Conservation (phyloP, 208 protist genomes). For the Trypanosoma brucei region DNA sequence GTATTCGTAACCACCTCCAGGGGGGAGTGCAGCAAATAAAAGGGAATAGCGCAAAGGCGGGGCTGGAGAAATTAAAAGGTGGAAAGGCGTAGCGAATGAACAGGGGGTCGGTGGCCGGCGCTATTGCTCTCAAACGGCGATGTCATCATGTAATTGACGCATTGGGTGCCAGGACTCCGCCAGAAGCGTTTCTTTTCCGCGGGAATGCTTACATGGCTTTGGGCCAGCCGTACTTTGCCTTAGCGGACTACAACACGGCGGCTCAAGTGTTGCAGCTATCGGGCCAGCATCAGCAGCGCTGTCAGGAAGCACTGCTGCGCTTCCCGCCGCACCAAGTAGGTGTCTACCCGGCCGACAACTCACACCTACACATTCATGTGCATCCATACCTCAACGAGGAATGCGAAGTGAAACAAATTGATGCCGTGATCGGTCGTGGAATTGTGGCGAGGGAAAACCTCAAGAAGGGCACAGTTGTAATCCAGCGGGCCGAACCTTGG, state of each 20-base stretch:
- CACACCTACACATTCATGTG: conserved; percentile 77
- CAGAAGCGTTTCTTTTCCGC: conserved; percentile 80
- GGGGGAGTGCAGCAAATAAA: neutral
- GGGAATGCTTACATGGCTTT: conserved; percentile 85
- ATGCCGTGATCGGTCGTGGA: conserved; percentile 35
- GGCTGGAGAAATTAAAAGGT: neutral
- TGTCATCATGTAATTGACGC: conserved; percentile 79
- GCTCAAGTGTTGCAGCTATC: conserved; percentile 53
- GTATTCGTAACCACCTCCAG: too few species aligned
- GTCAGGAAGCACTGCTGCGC: conserved; percentile 31
- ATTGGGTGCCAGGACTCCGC: conserved; percentile 62
- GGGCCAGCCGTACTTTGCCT: conserved; percentile 74
- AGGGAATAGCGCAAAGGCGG: conserved; percentile 1
- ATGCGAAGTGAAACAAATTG: conserved; percentile 33
- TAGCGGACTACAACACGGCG: conserved; percentile 83
- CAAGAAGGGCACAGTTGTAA: conserved; percentile 24
- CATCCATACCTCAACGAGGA: conserved; percentile 49
- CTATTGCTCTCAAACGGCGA: conserved; percentile 57
- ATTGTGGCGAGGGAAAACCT: conserved; percentile 46
- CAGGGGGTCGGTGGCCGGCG: conserved; percentile 14
- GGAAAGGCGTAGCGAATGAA: conserved; percentile 6
- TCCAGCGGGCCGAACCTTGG: conserved; percentile 54
- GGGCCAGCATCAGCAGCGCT: conserved; percentile 51
- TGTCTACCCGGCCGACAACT: conserved; percentile 57
- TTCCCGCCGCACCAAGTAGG: conserved; percentile 63